Evolutionary conservation across 495 filamentous ascomycete species (phyloP), one percentile per base, ranked within the genome.

Genomic region (Collariella sp.): DNA sequence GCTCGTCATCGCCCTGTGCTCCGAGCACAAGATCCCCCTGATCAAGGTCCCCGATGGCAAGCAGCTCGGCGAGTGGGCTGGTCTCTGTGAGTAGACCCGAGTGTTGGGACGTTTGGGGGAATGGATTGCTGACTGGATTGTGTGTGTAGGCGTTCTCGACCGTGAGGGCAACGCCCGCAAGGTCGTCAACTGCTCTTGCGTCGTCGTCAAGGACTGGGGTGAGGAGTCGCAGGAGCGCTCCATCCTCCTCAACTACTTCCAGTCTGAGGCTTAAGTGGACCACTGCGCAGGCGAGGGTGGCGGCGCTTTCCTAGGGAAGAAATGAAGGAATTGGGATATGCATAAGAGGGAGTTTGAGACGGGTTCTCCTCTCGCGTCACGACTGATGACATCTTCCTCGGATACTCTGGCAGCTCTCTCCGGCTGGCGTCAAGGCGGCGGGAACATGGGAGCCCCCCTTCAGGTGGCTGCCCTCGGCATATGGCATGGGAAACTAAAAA

Each of bases 11-110:
- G 93, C 93, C 60, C 83, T 98, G 50, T 98, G 93, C 83, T 86
- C 83, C 48, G 93, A 97, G 81, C 93, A 98, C 79, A 93, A 95
- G 83, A 98, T 98, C 67, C 93, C 93, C 55, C 79, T 98, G 58
- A 98, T 98, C 82, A 96, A 98, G 86, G 91, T 98, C 58, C 90
- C 91, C 68, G 93, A 98, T 76, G 93, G 93, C 71, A 98, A 98
- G 84, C 87, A 95, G 80, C 79, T 98, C 62, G 93, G 93, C 77
- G 94, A 98, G 81, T 97, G 94, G 93, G 90, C 95, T 72, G 93
- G 93, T 74, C 83, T 98, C 74, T 98, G 93, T 96, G 80, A 77
- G 91, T 87, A 48, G 33, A 42, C 34, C 55, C 45, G 51, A 11
- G 44, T 11, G 26, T 51, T 31, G 5, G 33, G 18, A n/a, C n/a